Conservation (phyloP, 2,329 filamentous ascomycete genomes). For the Emergomyces africanus region DNA sequence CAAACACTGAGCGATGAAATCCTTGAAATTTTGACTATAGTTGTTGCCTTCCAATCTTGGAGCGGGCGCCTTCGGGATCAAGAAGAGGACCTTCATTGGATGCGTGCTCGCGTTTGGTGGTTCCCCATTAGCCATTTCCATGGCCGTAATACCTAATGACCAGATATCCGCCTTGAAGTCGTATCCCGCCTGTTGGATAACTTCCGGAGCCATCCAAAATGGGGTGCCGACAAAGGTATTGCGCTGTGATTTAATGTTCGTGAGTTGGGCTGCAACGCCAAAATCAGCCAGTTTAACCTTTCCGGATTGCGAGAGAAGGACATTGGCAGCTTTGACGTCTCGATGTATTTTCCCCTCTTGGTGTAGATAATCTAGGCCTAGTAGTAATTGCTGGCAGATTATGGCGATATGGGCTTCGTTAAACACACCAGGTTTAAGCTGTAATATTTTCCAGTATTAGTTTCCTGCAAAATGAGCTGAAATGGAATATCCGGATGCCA, state of each 20-base stretch:
- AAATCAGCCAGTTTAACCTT: constrained; percentile 96
- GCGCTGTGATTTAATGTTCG: constrained; percentile 92
- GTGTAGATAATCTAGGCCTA: constrained; percentile 86
- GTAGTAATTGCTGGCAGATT: constrained; percentile 79
- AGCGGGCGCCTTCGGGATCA: constrained; percentile 78
- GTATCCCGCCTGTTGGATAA: constrained; percentile 73
- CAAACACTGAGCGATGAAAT: constrained; percentile 81
- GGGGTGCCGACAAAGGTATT: constrained; percentile 97
- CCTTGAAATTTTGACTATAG: constrained; percentile 84
- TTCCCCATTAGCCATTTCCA: constrained; percentile 78
- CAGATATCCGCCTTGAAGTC: constrained; percentile 91
- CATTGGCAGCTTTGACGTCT: constrained; percentile 93
- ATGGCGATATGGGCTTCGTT: constrained; percentile 85
- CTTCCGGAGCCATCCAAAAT: constrained; percentile 94
- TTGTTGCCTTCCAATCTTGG: constrained; percentile 67
- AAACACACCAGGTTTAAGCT: constrained; percentile 85
- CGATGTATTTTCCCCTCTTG: constrained; percentile 90
- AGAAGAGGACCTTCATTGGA: constrained; percentile 86
- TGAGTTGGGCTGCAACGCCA: constrained; percentile 89
- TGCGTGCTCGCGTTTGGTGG: constrained; percentile 77
- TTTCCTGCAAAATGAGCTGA: constrained; percentile 7
- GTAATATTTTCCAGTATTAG: constrained; percentile 1
- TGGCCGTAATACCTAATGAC: constrained; percentile 83
- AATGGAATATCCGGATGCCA: not conserved
- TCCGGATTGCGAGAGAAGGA: constrained; percentile 79